Evolutionary conservation across 768 basidiomycete genomes (phyloP), one percentile per base, ranked within the genome.

Genomic region (Mycena belliarum): DNA sequence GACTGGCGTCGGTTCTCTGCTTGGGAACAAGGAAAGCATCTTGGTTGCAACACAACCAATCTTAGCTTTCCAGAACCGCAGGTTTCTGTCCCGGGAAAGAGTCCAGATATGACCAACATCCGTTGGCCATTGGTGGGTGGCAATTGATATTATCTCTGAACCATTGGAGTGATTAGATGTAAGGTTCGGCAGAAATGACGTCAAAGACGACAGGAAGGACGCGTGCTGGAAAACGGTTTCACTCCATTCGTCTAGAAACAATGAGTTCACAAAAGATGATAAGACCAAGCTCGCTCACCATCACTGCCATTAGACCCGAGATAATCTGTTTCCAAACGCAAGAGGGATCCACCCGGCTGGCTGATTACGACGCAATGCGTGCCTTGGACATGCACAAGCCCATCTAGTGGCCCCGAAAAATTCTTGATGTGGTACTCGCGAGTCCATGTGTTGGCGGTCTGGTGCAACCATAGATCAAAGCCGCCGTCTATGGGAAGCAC

Each of bases 21-120:
- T 69, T n/a, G 68, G 60, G 24, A 68, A 55, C 28, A 68, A 67
- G 12, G 82, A 76, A 42, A 90, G 72, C 12, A 75, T 70, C 67
- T 82, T 86, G 29, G 83, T 82, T 28, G 85, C 81, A n/a, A 88
- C 79, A 67, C 91, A 88, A 42, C 87, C 87, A 52, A 84, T 77
- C 69, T 87, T 83, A 26, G 86, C 79, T 61, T 89, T 88, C 95
- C 95, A 98, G 41, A 91, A 76, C 37, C 93, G 82, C 40, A 98
- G 77, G 32, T 86, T 88, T 52, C 89, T 82, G 75, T 97, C 93
- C 52, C 93, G 81, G 10, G 95, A 94, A 40, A 98, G 79, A 1
- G 93, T 88, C 84, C 92, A 96, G 21, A 88, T 75, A 64, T 90
- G 79, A 33, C 79, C 82, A 55, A 89, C 78, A 67, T 90, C 89